Conservation (phyloP, 139 green algal species). For the Ettlia oleoabundans region DNA sequence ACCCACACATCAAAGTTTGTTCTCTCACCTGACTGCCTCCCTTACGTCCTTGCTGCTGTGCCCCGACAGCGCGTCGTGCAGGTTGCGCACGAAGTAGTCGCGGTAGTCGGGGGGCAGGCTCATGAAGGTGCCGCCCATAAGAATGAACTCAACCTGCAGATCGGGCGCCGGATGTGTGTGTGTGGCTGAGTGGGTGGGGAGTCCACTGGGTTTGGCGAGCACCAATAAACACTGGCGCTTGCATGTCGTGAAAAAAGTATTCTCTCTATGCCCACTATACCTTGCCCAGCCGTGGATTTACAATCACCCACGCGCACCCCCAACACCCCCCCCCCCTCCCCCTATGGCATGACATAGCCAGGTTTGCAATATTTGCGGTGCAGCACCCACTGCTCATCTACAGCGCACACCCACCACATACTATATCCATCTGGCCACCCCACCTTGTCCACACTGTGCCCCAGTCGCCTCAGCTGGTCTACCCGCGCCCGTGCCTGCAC, state of each 20-base stretch:
- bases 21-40: constrained; percentile 62
- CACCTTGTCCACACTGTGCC: constrained; percentile 97
- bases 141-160: constrained; percentile 93
- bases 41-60: constrained; percentile 66
- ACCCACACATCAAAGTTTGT: background rate
- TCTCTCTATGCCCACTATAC: no score
- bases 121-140: constrained; percentile 99
- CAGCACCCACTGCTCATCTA: background rate
- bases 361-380: no score
- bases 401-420: background rate
- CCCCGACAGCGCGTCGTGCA: constrained; percentile 96
- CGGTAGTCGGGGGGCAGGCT: constrained; percentile 93
- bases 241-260: no score
- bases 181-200: background rate
- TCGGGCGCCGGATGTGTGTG: background rate
- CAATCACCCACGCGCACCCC: no score
- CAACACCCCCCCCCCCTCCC: no score
- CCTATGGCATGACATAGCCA: no score
- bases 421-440: no score
- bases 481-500: constrained; percentile 85
- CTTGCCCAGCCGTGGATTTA: no score
- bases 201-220: no score
- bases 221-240: no score
- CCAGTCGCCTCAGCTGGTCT: constrained; percentile 94
- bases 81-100: constrained; percentile 95